Evolutionary conservation across 768 basidiomycete species (phyloP).

Genomic region (Boletus subcaerulescens): DNA sequence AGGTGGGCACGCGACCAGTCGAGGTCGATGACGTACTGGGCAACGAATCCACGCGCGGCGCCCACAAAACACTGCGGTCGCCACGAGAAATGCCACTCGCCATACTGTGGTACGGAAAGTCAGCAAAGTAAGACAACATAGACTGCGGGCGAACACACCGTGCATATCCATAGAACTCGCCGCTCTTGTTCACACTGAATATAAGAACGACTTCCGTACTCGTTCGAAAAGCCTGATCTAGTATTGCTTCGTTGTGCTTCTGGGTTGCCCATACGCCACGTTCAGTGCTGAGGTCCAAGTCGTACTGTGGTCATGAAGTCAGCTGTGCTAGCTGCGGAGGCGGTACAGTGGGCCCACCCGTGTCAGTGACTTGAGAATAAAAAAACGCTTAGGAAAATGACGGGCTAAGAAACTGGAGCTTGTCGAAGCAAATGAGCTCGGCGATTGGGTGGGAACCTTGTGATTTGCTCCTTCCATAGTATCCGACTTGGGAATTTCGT

Average conservation of each 20-base stretch:
- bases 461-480: background rate
- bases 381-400: slow-evolving; percentile 86
- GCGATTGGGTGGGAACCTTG: slow-evolving; percentile 37
- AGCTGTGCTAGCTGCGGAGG: background rate
- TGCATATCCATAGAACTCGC: slow-evolving; percentile 93
- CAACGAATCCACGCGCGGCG: slow-evolving; percentile 39
- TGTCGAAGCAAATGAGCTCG: slow-evolving; percentile 74
- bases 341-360: slow-evolving; percentile 46
- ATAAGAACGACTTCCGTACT: slow-evolving; percentile 84
- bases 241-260: slow-evolving; percentile 83
- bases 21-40: slow-evolving; percentile 27
- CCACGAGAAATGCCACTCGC: slow-evolving; percentile 55
- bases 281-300: slow-evolving; percentile 76
- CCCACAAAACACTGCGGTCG: slow-evolving; percentile 57
- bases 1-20: slow-evolving; percentile 13
- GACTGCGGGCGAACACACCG: slow-evolving; percentile 43
- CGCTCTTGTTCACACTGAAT: slow-evolving; percentile 91
- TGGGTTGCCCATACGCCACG: slow-evolving; percentile 90
- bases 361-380: slow-evolving; percentile 87
- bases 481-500: slow-evolving; percentile 23
- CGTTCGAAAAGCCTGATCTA: slow-evolving; percentile 93
- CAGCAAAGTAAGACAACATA: background rate
- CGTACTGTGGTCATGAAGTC: slow-evolving; percentile 45
- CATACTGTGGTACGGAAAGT: slow-evolving; percentile 46
- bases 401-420: slow-evolving; percentile 73